Evolutionary conservation across 768 basidiomycete genomes (phyloP), one percentile per base, ranked within the genome.

Genomic region (Fistulinella prunicolor): DNA sequence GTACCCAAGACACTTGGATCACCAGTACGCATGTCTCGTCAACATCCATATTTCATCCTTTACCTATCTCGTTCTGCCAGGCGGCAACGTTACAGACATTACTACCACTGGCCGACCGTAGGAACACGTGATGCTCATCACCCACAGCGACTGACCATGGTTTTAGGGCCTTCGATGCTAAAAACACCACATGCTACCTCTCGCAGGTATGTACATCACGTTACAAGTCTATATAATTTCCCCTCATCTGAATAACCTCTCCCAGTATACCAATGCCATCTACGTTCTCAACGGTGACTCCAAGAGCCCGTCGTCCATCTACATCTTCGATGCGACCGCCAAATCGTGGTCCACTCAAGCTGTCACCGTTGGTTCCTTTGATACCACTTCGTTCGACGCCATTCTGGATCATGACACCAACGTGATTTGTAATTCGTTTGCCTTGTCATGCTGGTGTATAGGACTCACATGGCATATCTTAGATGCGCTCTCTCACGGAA

Each of bases 361-460:
- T 2, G 77, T 77, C 19, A 76, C 70, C 6, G 57, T 75, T 1
- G 77, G 75, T 29, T 66, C 66, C 44, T 84, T 86, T 56, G 82
- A 93, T 63, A 77, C 81, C 4, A 65, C 74, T 2, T 78, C 80
- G 17, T 85, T 83, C 58, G 75, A 72, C 22, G 79, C 87, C 22
- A 83, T 95, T 51, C 78, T 97, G 28, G 94, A 97, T 70, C 94
- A 95, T 55, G 94, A 97, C 66, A 97, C 94, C 42, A 94, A 95
- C 53, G 82, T 86, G 50, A 86, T 96, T 70, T 94, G 86, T 87
- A 65, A 42, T 54, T 40, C 1, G 23, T 9, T 35, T 38, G 3
- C 14, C 3, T 42, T 21, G 7, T 42, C 4, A 4, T 7, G 10
- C 6, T 28, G 9, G 7, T 20, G 6, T 44, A 37, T 23, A 16